phyloP scores from a whole-genome alignment of 768 basidiomycete species.

The Boletus subparvulus region DNA sequence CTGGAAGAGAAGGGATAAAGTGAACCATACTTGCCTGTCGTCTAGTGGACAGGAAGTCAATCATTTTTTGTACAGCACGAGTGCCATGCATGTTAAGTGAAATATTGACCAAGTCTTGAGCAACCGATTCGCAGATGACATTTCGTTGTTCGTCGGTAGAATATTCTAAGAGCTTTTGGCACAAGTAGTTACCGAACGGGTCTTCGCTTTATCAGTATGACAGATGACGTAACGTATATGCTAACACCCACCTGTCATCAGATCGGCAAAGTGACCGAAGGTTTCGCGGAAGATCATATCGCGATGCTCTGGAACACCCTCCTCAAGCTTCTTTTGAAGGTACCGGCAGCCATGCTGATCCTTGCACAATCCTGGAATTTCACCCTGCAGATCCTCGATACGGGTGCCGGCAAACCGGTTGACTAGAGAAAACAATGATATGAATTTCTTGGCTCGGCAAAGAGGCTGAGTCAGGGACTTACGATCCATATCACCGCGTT shows the following conservation, averaged over 20 bases:
- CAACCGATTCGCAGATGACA: conserved; percentile 95
- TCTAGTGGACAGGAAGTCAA: conserved; percentile 95
- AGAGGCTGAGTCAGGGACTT: conserved; percentile 48
- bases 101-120: conserved; percentile 95
- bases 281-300: conserved; percentile 99
- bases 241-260: conserved; percentile 82
- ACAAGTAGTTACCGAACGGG: conserved; percentile 98
- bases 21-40: conserved; percentile 69
- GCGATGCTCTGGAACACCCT: conserved; percentile 90
- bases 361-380: conserved; percentile 93
- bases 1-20: conserved; percentile 40
- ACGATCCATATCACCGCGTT: conserved; percentile 89
- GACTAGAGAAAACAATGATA: conserved; percentile 45
- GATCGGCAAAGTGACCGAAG: conserved; percentile 93
- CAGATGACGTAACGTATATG: background rate
- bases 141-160: conserved; percentile 98
- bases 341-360: conserved; percentile 99
- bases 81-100: conserved; percentile 99
- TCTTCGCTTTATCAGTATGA: conserved; percentile 45
- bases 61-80: conserved; percentile 99
- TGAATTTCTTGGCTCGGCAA: background rate
- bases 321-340: conserved; percentile 98
- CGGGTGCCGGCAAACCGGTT: conserved; percentile 97
- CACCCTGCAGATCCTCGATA: conserved; percentile 92
- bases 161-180: conserved; percentile 95